Base-by-base conservation (phyloP, 805 yeast species). In the Suhomyces emberorum region DNA sequence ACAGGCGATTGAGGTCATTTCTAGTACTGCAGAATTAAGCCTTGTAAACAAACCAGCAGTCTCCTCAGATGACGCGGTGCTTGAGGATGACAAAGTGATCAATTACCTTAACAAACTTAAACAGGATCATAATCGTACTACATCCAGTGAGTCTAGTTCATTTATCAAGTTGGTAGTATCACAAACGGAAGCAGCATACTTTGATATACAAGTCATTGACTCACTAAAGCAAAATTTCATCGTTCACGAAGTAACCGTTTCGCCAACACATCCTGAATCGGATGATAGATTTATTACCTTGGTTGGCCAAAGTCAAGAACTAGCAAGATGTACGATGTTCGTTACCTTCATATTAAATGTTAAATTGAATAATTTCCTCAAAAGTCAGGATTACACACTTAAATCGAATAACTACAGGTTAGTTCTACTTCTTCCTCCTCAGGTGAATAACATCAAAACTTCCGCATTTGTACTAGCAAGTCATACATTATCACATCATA, bases 251-350 rank as follows among this genome's bases (percentile, higher is more conserved):
- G 19, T 60, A 5, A 25, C 47, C 1, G 23, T 62, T 5, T 57
- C 65, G 0, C 41, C 43, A 4, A 30, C 42, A 2, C 34, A 39
- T 1, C 46, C 56, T 5, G 65, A 62, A 6, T 32, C 56, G 8
- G 43, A 63, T 6, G 71, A 66, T 27, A 39, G 66, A 30, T 52
- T 49, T 33, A 34, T 66, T 4, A 46, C 63, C 1, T 22, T 68
- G 4, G 50, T 50, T 31, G 73, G 73, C 1, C 38, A 35, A 9
- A 19, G 42, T 15, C 41, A 43, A 6, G 34, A 46, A 7, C 42
- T 54, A n/a, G 31, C 58, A 16, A 54, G 54, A 27, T 54, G 59
- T 4, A 50, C 52, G 4, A 35, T 60, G 2, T 65, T 42, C 32
- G 30, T 61, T 9, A 43, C 63, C 3, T 67, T 49, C 39, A 21